Evolutionary conservation across 345 rosid species (phyloP).

Genomic region (Ceriops decandra): DNA sequence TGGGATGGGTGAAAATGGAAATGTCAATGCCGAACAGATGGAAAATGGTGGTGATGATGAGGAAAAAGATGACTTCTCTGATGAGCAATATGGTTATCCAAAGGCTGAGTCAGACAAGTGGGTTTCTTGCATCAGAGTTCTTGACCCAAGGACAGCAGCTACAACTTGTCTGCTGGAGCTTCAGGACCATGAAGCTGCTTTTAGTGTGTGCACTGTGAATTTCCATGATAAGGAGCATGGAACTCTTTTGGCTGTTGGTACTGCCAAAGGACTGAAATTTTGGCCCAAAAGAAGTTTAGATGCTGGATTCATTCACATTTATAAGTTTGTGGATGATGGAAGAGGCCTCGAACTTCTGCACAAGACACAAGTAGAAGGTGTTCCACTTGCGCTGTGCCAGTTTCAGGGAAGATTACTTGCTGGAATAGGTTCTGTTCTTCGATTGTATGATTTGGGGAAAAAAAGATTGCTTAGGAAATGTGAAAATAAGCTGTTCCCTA

Average conservation of each 20-base stretch:
- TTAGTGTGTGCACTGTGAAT: conserved; percentile 84
- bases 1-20: conserved; percentile 79
- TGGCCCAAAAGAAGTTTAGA: conserved; percentile 64
- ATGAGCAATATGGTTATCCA: conserved; percentile 98
- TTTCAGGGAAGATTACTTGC: conserved; percentile 95
- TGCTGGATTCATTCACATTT: conserved; percentile 85
- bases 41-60: conserved; percentile 81
- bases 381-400: conserved; percentile 83
- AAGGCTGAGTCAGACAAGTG: conserved; percentile 89
- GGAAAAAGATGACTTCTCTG: conserved; percentile 79
- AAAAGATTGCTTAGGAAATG: conserved; percentile 89
- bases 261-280: conserved; percentile 88
- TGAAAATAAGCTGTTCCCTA: conserved; percentile 93
- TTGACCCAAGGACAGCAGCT: conserved; percentile 71
- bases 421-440: conserved; percentile 83
- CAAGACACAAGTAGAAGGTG: conserved; percentile 96
- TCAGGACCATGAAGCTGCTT: conserved; percentile 97
- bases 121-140: conserved; percentile 97
- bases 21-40: conserved; percentile 55
- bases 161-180: conserved; percentile 95
- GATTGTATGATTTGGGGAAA: conserved; percentile 91
- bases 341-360: conserved; percentile 80
- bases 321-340: conserved; percentile 90
- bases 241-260: conserved; percentile 88
- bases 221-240: conserved; percentile 97